Percentiles rank a stretch among this genome's conserved stretches.
These are phyloP conservation scores for Zanthoxylum bungeanum DNA, from an alignment of 345 rosid species.

Conservation along the genomic window DNA sequence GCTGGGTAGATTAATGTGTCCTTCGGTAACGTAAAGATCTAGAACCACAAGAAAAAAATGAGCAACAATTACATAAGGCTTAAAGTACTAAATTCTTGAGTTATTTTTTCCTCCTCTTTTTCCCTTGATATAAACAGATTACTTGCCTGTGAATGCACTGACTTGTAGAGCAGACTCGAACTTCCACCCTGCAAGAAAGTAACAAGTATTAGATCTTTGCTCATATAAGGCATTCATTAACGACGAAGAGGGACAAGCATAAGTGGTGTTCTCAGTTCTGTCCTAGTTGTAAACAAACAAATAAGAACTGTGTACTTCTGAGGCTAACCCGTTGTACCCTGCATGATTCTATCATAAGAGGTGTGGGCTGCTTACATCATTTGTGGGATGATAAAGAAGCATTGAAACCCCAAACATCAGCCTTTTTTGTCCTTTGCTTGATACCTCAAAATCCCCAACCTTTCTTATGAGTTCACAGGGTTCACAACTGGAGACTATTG, in stretches of 20 bases:
- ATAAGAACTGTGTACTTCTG: not conserved
- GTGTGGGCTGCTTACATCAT: not conserved
- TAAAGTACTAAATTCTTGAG: not conserved
- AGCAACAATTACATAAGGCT: not conserved
- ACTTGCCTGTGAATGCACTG: conserved; percentile 93
- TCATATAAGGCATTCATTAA: not conserved
- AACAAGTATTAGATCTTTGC: not conserved
- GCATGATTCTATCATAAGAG: too few species aligned
- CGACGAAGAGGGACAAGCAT: not conserved
- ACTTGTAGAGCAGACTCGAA: conserved; percentile 75
- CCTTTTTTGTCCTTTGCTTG: not conserved
- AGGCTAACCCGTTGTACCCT: too few species aligned
- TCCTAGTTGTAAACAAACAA: not conserved
- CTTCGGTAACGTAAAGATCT: conserved; percentile 86
- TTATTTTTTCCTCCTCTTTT: not conserved
- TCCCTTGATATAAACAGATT: not conserved
- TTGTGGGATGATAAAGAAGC: not conserved
- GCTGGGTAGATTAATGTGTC: conserved; percentile 87
- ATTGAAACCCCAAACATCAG: not conserved
- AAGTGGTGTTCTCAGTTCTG: not conserved
- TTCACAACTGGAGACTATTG: not conserved
- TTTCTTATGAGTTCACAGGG: not conserved
- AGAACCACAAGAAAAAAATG: conserved; percentile 18
- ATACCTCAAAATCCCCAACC: not conserved
- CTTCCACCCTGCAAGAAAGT: conserved; percentile 67